These are phyloP conservation scores for Trapa bicornis DNA, from an alignment of 345 rosid species.

Conservation along the genomic window DNA sequence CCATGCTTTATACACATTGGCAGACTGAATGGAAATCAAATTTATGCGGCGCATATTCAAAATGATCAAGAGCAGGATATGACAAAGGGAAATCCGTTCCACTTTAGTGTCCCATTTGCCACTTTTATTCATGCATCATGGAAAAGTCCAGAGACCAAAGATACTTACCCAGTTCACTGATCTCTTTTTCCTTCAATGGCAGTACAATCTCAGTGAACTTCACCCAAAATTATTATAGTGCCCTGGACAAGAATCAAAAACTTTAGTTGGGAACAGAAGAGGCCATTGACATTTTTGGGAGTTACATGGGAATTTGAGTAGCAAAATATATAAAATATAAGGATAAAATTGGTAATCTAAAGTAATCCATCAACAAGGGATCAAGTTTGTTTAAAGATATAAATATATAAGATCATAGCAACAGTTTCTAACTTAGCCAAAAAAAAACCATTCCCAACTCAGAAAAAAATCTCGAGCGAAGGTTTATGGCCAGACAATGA, in stretches of 20 bases:
- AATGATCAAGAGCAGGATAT: slow-evolving; percentile 20
- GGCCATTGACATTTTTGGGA: neutral
- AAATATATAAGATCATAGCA: no score
- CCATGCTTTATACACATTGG: neutral
- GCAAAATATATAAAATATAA: no score
- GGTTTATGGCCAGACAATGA: neutral
- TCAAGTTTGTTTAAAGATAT: no score
- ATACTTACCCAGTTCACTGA: slow-evolving; percentile 12
- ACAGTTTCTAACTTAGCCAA: no score
- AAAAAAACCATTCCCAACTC: no score
- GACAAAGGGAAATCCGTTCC: neutral
- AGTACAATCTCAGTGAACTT: slow-evolving; percentile 5
- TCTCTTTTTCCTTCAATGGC: slow-evolving; percentile 10
- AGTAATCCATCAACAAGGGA: no score
- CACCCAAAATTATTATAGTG: neutral
- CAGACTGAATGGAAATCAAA: neutral
- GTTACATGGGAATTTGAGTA: no score
- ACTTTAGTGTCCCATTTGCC: neutral
- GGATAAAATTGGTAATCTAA: no score
- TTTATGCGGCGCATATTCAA: slow-evolving; percentile 18
- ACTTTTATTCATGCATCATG: neutral
- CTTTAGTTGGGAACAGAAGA: slow-evolving; percentile 4
- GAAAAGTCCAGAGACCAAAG: neutral
- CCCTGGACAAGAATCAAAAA: neutral
- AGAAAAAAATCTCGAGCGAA: no score